Base-by-base conservation (phyloP, 345 rosid genomes). In the Turnera subulata region DNA sequence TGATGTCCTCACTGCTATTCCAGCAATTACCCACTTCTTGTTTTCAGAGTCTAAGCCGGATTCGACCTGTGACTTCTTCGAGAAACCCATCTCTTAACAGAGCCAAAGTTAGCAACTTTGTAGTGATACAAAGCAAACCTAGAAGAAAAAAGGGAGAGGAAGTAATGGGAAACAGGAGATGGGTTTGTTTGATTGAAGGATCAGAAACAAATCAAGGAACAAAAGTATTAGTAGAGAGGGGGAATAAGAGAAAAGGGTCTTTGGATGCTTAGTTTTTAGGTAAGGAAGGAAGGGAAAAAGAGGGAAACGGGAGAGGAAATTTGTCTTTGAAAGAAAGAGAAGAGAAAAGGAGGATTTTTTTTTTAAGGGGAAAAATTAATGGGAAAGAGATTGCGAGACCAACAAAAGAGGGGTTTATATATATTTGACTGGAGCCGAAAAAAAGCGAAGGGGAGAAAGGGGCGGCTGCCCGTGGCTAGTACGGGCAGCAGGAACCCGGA, bases 11-110 rank as follows among this genome's bases (percentile, higher is more conserved):
- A 83, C 64, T 2, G 84, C 55, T 21, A 85, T 76, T 71, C 93
- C 92, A 23, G 91, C 80, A 49, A 91, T 77, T 2, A 85, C 81
- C 97, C 97, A 91, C 76, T 82, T 82, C 63, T 75, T 85, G 63
- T 75, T 78, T 17, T 87, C 91, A 0, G 73, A 60, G 5, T 90
- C 95, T 26, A 80, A 35, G 18, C 78, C 77, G 2, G 80, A 68
- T 6, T 82, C 96, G 20, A 53, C 55, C 53, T 79, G 87, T 3
- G 80, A 21, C 62, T 88, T 91, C 80, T 91, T 79, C 0, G 96
- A 80, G 48, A 82, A 75, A 7, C 89, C 97, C 97, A 91, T 91
- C n/a, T 64, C 49, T 29, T 43, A n/a, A 29, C 11, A 15, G 52
- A 26, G 6, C 15, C 16, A 53, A 13, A 53, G 62, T 37, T 11